These are phyloP conservation scores for Solanum tarijense DNA, from an alignment of 257 asterid species.

Conservation along the genomic window DNA sequence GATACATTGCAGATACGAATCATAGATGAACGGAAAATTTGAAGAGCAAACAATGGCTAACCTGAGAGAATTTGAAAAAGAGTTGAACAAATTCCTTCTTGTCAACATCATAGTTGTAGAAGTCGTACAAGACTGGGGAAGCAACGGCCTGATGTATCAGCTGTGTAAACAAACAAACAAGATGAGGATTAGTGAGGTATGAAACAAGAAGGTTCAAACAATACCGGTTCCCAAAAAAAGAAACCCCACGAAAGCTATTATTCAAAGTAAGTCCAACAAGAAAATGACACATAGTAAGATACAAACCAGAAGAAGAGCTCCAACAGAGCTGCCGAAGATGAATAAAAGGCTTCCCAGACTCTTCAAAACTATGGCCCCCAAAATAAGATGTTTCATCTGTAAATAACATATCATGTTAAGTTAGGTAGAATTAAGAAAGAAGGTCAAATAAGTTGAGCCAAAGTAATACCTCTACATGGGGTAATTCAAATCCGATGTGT, in stretches of 20 bases:
- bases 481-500: slow-evolving; percentile 51
- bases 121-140: slow-evolving; percentile 73
- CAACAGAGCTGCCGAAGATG: slow-evolving; percentile 70
- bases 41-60: background rate
- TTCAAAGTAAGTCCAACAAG: background rate
- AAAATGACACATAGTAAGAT: background rate
- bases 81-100: slow-evolving; percentile 59
- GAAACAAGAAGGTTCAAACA: background rate
- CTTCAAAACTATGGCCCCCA: slow-evolving; percentile 68
- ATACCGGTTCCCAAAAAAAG: background rate
- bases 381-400: slow-evolving; percentile 65
- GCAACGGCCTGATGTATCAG: slow-evolving; percentile 66
- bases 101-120: slow-evolving; percentile 88
- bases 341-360: slow-evolving; percentile 78
- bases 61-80: slow-evolving; percentile 78
- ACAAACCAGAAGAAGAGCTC: slow-evolving; percentile 75
- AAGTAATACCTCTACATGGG: slow-evolving; percentile 63
- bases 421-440: background rate
- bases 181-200: background rate
- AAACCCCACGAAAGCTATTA: background rate
- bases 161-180: slow-evolving; percentile 20
- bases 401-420: background rate
- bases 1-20: background rate
- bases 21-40: too few species aligned
- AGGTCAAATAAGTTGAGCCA: background rate